Percentiles rank a stretch among this genome's conserved stretches.
These are phyloP conservation scores for Blastobotrys buckinghamii DNA, from an alignment of 1,139 yeast genomes.

Conservation along the genomic window DNA sequence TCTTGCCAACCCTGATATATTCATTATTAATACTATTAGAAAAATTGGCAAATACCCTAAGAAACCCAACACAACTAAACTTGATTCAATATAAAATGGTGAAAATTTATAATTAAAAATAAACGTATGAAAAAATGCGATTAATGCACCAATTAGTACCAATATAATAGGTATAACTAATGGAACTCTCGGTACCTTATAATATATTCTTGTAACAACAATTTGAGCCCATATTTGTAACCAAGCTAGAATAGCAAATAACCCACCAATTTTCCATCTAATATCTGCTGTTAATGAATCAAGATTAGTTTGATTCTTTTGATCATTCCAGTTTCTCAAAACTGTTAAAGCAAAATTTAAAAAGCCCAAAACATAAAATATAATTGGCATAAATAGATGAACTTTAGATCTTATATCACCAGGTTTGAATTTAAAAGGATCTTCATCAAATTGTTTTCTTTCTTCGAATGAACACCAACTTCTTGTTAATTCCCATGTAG, in stretches of 20 bases:
- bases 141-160: conserved; percentile 15
- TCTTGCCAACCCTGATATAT: conserved; percentile 21
- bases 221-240: conserved; percentile 19
- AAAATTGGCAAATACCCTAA: conserved; percentile 26
- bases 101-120: conserved; percentile 18
- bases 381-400: conserved; percentile 21
- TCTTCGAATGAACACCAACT: conserved; percentile 30
- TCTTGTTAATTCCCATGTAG: conserved; percentile 26
- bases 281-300: conserved; percentile 14
- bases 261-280: conserved; percentile 25
- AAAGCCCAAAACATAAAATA: conserved; percentile 22
- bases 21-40: conserved; percentile 20
- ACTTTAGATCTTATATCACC: conserved; percentile 19
- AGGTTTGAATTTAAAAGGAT: conserved; percentile 21
- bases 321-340: conserved; percentile 23
- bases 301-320: conserved; percentile 11
- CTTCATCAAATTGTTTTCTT: conserved; percentile 22
- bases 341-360: conserved; percentile 23
- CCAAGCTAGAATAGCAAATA: conserved; percentile 23
- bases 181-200: conserved; percentile 22
- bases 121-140: conserved; percentile 18
- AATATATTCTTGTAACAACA: conserved; percentile 19
- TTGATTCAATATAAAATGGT: conserved; percentile 25
- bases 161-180: conserved; percentile 18
- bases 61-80: conserved; percentile 19